Base-by-base conservation (phyloP, 441 rosid species). In the Pelargonium australe region DNA sequence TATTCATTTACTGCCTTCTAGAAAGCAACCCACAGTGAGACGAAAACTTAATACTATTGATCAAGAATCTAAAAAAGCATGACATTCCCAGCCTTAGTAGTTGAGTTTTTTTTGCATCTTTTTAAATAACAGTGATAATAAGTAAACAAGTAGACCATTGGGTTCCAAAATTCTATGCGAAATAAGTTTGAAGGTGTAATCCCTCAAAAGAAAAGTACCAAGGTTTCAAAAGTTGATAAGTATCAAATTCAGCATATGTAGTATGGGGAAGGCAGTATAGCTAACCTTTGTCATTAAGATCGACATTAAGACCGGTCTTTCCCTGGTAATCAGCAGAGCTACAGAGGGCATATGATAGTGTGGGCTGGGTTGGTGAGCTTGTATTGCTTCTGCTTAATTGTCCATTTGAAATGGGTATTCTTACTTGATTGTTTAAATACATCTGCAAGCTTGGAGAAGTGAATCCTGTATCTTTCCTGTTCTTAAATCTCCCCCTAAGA, bases 401-500 rank as follows among this genome's bases (percentile, higher is more conserved):
- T 67, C 75, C 83, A 70, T 58, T 77, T 45, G 77, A 51, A 37
- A 75, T 47, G 44, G 73, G 78, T 68, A 76, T 67, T 72, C 70
- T 71, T 45, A 72, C 70, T 67, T 66, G 74, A 61, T 64, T 81
- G 74, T 70, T 77, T 66, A 70, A 16, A 66, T 65, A 72, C 64
- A 79, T 57, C 76, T 77, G 82, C 28, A 76, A 63, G 78, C 80
- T 69, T 51, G 78, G 34, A 57, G 82, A 71, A 34, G 85, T 68
- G 53, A 55, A 73, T 28, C 74, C 68, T 53, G 69, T 69, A 68
- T 79, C 79, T 78, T 73, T 78, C 80, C 80, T 82, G 76, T 72
- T 77, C 80, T 79, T 85, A 60, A 80, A 80, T 85, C 85, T 85
- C 72, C 81, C 84, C 73, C 86, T 82, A 81, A 76, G 73, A 70